Base-by-base conservation (phyloP, 163 green algal species). In the Trebouxiophyceae sp. region DNA sequence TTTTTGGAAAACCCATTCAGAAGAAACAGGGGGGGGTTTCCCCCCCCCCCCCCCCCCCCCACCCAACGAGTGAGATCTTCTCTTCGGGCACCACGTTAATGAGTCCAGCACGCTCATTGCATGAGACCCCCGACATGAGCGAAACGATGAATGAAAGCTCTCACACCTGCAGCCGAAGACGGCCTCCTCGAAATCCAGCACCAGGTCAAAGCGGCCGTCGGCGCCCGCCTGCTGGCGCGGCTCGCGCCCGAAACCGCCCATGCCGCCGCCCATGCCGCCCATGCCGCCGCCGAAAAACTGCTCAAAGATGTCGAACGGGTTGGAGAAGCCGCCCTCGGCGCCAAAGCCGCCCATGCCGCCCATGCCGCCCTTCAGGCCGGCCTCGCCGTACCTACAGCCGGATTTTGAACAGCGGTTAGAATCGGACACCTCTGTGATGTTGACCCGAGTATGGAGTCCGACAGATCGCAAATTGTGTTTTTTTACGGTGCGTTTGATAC, bases 291-390 rank as follows among this genome's bases (percentile, higher is more conserved):
- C 89, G 67, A 99, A 99, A 77, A 99, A 97, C 5, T 78, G 84
- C 81, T 98, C 92, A 72, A 99, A 99, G 33, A 99, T 78, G 74
- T 98, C 93, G 66, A 99, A 97, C 19, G 95, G 93, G 78, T 97
- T 97, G 76, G 59, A 83, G 72, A 95, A 96, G 39, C 90, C 84
- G 31, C 65, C 64, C 28, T 74, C 80, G 58, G 69, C 69, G 64
- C 76, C 80, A 26, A 73, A 75, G 34, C 81, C 87, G 50, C 84
- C 84, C 58, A 79, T 81, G 60, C 82, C 81, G n/a, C 83, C 84
- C 71, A 86, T 86, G 64, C 84, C 84, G 33, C 86, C 85, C 75
- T 96, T 96, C 26, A 98, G 77, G 0, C 93, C 93, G 2, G 86
- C 89, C 76, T 98, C 93, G 1, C 93, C 93, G 70, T 93, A 98